phyloP scores from a whole-genome alignment of 2,329 filamentous ascomycete genomes.

The Aspergillus persii region DNA sequence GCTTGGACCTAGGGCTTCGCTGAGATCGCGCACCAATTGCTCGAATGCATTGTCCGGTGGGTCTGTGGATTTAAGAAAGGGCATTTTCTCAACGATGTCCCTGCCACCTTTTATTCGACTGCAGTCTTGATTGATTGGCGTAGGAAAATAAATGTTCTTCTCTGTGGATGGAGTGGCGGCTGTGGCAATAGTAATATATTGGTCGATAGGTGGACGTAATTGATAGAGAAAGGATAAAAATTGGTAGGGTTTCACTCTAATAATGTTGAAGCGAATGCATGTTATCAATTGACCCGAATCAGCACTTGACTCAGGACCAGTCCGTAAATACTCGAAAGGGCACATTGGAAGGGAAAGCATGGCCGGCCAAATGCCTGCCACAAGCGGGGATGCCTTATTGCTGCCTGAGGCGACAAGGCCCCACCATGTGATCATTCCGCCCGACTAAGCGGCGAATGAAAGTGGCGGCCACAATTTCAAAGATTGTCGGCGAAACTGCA shows the following conservation, averaged over 20 bases:
- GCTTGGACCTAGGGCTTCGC: conserved; percentile 70
- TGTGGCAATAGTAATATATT: neutral
- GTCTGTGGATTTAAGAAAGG: conserved; percentile 29
- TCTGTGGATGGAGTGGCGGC: neutral
- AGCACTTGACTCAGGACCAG: neutral
- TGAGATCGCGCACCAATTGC: conserved; percentile 69
- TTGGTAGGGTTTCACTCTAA: neutral
- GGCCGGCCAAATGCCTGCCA: neutral
- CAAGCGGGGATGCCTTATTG: conserved; percentile 19
- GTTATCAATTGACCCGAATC: neutral
- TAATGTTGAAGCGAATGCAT: neutral
- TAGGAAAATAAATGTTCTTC: neutral
- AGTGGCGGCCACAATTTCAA: conserved; percentile 33
- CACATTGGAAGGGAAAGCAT: conserved; percentile 2
- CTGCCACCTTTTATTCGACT: neutral
- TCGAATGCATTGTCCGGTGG: conserved; percentile 54
- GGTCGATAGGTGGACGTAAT: neutral
- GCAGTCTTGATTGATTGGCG: neutral
- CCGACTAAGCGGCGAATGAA: conserved; percentile 24
- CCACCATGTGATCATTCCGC: conserved; percentile 24
- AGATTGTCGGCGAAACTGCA: conserved; percentile 16
- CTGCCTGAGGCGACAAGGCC: conserved; percentile 19
- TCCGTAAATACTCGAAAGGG: neutral
- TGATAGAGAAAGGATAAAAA: neutral
- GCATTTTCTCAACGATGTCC: conserved; percentile 25